These are phyloP conservation scores for Lagenidium giganteum DNA, from an alignment of 352 stramenopile species.

Conservation along the genomic window DNA sequence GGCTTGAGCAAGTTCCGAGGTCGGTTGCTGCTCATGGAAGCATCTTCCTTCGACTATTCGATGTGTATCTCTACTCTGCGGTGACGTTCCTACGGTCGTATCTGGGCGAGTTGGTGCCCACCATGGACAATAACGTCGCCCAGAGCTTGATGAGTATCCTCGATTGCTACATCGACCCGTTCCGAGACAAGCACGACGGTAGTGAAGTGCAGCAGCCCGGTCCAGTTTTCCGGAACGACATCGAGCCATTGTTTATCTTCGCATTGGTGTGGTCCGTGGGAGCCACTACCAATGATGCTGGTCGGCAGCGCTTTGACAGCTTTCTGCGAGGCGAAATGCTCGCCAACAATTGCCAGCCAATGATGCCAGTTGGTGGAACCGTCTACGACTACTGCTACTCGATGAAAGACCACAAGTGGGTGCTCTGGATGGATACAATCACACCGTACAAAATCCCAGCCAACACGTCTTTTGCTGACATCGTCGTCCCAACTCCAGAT, in stretches of 20 bases:
- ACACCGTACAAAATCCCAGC: constrained; percentile 63
- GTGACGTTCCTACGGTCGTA: constrained; percentile 86
- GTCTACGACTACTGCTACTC: constrained; percentile 92
- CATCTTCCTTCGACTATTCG: constrained; percentile 79
- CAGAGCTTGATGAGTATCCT: constrained; percentile 91
- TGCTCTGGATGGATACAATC: constrained; percentile 94
- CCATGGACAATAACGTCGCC: constrained; percentile 91
- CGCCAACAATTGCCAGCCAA: constrained; percentile 45
- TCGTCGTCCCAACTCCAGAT: constrained; percentile 92
- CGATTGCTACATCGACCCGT: constrained; percentile 85
- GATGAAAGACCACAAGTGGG: constrained; percentile 86
- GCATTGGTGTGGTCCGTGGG: constrained; percentile 91
- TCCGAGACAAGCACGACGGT: constrained; percentile 42
- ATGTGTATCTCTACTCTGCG: constrained; percentile 87
- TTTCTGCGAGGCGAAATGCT: constrained; percentile 86
- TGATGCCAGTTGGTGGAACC: constrained; percentile 51
- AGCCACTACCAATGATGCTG: constrained; percentile 86
- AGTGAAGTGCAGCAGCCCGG: constrained; percentile 38
- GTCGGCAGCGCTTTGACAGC: constrained; percentile 83
- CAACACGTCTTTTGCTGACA: constrained; percentile 82
- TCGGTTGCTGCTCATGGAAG: constrained; percentile 22
- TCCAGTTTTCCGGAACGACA: constrained; percentile 69
- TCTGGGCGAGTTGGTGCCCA: constrained; percentile 87
- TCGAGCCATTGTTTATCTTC: constrained; percentile 91
- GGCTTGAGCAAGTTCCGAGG: constrained; percentile 74